Evolutionary conservation across 805 yeast genomes (phyloP), one percentile per base, ranked within the genome.

Genomic region (Myxozyma monticola): DNA sequence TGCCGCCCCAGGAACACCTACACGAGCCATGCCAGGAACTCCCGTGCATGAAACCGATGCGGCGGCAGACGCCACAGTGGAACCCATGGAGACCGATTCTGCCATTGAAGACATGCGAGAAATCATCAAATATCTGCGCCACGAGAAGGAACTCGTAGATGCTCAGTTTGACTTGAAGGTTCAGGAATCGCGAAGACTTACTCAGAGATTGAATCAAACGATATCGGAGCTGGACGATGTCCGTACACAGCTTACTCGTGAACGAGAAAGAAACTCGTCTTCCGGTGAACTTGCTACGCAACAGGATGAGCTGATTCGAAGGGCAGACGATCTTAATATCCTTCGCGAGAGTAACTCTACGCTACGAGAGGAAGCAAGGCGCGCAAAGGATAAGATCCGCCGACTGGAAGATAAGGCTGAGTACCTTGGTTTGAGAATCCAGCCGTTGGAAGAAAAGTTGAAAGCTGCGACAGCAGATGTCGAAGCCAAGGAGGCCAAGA

Each of bases 81-180:
- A 30, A 10, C 20, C 37, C 20, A 28, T 8, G n/a, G 21, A 18
- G 33, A 14, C 37, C 15, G 60, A 45, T 9, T 56, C 49, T 15
- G 47, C 59, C 10, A 47, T 49, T 8, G 60, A 54, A n/a, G 65
- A 65, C 7, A 62, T 76, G 56, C 72, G 75, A 34, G 82, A 83
- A 55, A 75, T 88, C 24, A 69, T 88, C 30, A 64, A 74, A 1
- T 82, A 77, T 60, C 70, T 88, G 49, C 82, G 90, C 40, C 80
- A 84, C 54, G 95, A 87, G 58, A 85, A 83, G 61, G 95, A 88
- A 54, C 72, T 83, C 3, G 73, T 82, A 1, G 83, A 80, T 41
- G 76, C 81, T 7, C 85, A 82, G 60, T 69, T 80, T 25, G 79
- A 77, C 39, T 69, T 72, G 33, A 66, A 76, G 2, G 63, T 68